Evolutionary conservation across 768 basidiomycete genomes (phyloP), one percentile per base, ranked within the genome.

Genomic region (Lactifluus hygrophoroides): DNA sequence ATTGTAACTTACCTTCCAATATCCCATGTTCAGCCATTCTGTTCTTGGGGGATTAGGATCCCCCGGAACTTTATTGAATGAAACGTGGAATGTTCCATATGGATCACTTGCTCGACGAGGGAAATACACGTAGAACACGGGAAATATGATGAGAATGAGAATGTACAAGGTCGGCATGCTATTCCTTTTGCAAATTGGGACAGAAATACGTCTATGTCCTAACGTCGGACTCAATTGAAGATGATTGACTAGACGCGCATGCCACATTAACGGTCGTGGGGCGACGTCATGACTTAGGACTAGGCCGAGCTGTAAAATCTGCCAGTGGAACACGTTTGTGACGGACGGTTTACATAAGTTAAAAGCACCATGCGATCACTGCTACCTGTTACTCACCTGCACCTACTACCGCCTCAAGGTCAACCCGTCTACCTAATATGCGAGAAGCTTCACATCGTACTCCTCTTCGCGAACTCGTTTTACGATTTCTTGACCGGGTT

Each of bases 11-110:
- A 82, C 84, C 76, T 78, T 77, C 85, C 84, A 86, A 60, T 75
- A 83, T 3, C 84, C 84, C 80, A 85, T 82, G 69, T 86, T 86
- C 34, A 86, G 69, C 85, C 84, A 86, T 69, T 86, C 83, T 1
- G 84, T 85, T 17, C 58, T 60, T n/a, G 79, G 80, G 1, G 61
- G 62, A 19, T 57, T 50, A 17, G 62, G 50, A 11, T 74, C 73
- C 14, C 69, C 71, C 21, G 77, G 70, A 25, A 71, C 54, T 57
- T 67, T 69, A 66, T 85, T 85, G 54, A 85, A 69, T 1, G 71
- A 60, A 14, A 82, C 69, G 65, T 86, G 84, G 60, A 82, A 85
- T 2, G 80, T 67, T 8, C 80, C 78, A 65, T 85, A 86, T 13
- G 81, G 81, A 61, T 84, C 82, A 11, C 38, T 51, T 14, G 51